phyloP scores from a whole-genome alignment of 2,329 filamentous ascomycete species.

The Malbranchea cinnamomea region DNA sequence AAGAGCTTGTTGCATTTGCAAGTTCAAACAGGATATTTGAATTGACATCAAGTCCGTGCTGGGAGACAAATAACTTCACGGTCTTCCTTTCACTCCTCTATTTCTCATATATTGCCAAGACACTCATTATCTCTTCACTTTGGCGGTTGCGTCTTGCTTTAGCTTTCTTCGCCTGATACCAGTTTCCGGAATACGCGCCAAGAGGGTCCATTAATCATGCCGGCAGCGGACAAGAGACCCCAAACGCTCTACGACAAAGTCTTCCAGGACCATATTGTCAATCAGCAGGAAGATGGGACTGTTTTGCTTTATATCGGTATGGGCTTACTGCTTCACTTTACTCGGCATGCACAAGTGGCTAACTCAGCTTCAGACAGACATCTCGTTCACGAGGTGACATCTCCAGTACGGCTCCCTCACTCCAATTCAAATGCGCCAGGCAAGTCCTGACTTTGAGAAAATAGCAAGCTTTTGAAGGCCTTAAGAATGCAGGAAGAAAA shows the following conservation, averaged over 20 bases:
- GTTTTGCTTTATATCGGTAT: slow-evolving; percentile 83
- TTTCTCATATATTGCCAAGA: too few species aligned
- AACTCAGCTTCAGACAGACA: slow-evolving; percentile 55
- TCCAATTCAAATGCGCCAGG: slow-evolving; percentile 1
- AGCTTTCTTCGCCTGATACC: not conserved
- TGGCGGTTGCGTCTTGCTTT: not conserved
- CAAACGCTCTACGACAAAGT: slow-evolving; percentile 97
- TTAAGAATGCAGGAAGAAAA: slow-evolving; percentile 73
- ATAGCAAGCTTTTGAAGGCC: slow-evolving; percentile 91
- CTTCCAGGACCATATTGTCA: slow-evolving; percentile 83
- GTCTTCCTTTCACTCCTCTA: too few species aligned
- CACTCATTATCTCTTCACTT: too few species aligned
- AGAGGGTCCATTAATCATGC: slow-evolving; percentile 44
- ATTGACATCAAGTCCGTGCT: too few species aligned
- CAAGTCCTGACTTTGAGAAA: slow-evolving; percentile 10
- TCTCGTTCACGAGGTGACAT: slow-evolving; percentile 96
- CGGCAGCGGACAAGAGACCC: slow-evolving; percentile 53
- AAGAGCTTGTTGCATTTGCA: too few species aligned
- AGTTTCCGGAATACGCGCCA: too few species aligned
- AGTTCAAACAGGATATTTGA: too few species aligned
- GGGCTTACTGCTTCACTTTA: slow-evolving; percentile 1
- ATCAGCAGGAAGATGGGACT: slow-evolving; percentile 88
- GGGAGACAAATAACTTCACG: too few species aligned
- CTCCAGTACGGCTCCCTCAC: slow-evolving; percentile 49
- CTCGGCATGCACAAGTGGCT: slow-evolving; percentile 4